Conservation (phyloP, 2,329 filamentous ascomycete species). For the Pseudogymnoascus sp. region DNA sequence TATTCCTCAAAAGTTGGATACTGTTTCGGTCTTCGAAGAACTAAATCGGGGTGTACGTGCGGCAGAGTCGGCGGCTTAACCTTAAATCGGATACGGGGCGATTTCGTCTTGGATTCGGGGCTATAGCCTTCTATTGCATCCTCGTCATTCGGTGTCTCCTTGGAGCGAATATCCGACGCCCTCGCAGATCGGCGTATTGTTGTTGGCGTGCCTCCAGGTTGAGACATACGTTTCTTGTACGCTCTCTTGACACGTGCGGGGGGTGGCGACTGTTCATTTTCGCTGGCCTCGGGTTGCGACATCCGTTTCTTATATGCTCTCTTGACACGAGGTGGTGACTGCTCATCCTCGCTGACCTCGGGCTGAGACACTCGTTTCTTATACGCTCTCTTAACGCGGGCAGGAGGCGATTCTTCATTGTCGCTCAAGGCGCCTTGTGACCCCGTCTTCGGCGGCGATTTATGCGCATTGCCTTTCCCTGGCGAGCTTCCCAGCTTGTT, state of each 20-base stretch:
- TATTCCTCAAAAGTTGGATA: slow-evolving; percentile 52
- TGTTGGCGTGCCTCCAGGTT: slow-evolving; percentile 18
- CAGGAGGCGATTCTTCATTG: not conserved
- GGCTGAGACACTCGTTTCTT: slow-evolving; percentile 17
- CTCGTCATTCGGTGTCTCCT: slow-evolving; percentile 15
- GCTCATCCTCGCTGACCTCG: slow-evolving; percentile 24
- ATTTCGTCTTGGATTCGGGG: slow-evolving; percentile 19
- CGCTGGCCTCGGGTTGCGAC: slow-evolving; percentile 17
- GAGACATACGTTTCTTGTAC: slow-evolving; percentile 10
- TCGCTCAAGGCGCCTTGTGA: not conserved
- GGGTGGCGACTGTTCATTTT: slow-evolving; percentile 1
- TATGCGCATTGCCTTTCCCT: not conserved
- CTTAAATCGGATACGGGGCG: slow-evolving; percentile 44
- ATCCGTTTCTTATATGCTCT: slow-evolving; percentile 1
- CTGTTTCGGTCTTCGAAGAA: slow-evolving; percentile 44
- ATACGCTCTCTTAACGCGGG: slow-evolving; percentile 14
- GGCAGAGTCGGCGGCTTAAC: slow-evolving; percentile 45
- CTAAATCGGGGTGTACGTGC: slow-evolving; percentile 52
- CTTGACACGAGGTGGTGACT: slow-evolving; percentile 18
- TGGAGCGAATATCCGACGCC: slow-evolving; percentile 16
- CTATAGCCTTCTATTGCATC: slow-evolving; percentile 17
- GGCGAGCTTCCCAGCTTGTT: not conserved
- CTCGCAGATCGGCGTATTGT: slow-evolving; percentile 20
- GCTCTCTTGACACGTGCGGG: slow-evolving; percentile 14
- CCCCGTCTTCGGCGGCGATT: not conserved